Conservation (phyloP, 2,329 filamentous ascomycete species). For the Botrytis paeoniae region DNA sequence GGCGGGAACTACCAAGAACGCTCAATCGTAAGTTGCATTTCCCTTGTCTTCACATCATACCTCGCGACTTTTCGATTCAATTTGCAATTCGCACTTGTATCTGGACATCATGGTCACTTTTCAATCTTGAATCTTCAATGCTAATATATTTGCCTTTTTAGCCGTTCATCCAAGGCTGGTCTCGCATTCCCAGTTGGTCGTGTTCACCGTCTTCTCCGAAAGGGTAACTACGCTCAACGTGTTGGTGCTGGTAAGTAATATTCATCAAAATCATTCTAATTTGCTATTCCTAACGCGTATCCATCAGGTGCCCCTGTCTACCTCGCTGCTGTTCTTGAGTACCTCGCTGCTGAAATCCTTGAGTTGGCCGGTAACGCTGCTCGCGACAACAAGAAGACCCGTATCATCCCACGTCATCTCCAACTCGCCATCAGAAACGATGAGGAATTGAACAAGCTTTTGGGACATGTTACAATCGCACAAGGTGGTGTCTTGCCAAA, state of each 20-base stretch:
- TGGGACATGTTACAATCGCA: conserved; percentile 93
- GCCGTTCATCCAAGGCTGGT: conserved; percentile 98
- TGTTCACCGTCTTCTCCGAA: conserved; percentile 98
- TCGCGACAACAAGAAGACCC: conserved; percentile 99
- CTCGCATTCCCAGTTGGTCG: conserved; percentile 98
- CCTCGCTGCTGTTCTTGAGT: conserved; percentile 95
- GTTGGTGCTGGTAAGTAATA: conserved; percentile 77
- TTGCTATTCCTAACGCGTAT: conserved; percentile 30
- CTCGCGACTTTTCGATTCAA: conserved; percentile 20
- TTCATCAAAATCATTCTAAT: conserved; percentile 12
- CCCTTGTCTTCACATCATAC: conserved; percentile 16
- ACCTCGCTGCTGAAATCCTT: conserved; percentile 97
- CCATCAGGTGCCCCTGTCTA: conserved; percentile 78
- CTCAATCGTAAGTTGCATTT: conserved; percentile 83
- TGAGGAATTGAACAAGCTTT: conserved; percentile 98
- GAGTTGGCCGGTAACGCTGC: conserved; percentile 98
- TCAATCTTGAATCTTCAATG: conserved; percentile 41
- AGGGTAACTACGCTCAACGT: conserved; percentile 99
- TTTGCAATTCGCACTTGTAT: conserved; percentile 35
- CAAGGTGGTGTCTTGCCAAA: conserved; percentile 96
- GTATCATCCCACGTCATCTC: conserved; percentile 98
- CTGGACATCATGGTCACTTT: neutral
- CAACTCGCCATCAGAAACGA: conserved; percentile 99
- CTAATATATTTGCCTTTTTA: conserved; percentile 41
- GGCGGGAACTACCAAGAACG: conserved; percentile 98